phyloP scores from a whole-genome alignment of 441 rosid genomes.

The Eutrema salsugineum region DNA sequence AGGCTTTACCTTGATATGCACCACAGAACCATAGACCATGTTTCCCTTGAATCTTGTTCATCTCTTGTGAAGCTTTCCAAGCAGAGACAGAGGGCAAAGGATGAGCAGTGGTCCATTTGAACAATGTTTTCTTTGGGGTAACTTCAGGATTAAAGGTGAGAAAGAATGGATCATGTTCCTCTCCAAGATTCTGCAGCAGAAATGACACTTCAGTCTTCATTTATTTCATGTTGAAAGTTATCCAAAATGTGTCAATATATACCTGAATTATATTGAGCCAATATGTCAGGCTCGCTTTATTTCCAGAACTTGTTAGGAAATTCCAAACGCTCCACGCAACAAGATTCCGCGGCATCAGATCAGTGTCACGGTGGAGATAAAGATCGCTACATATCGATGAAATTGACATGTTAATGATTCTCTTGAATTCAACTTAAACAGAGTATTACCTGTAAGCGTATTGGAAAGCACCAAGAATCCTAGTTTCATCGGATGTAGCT shows the following conservation, averaged over 20 bases:
- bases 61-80: conserved; percentile 61
- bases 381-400: conserved; percentile 47
- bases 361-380: conserved; percentile 72
- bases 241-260: conserved; percentile 12
- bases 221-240: background rate
- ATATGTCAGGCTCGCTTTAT: conserved; percentile 63
- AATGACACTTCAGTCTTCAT: background rate
- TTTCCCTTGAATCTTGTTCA: conserved; percentile 63
- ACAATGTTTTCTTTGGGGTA: conserved; percentile 48
- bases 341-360: conserved; percentile 61
- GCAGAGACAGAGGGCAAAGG: conserved; percentile 75
- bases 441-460: conserved; percentile 56
- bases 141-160: conserved; percentile 67
- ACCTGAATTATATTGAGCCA: conserved; percentile 92
- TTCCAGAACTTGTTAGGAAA: conserved; percentile 47
- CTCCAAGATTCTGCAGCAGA: conserved; percentile 61
- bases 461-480: conserved; percentile 78
- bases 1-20: conserved; percentile 61
- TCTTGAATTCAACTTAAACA: background rate
- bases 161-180: conserved; percentile 48
- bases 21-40: conserved; percentile 84
- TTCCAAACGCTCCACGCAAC: conserved; percentile 91
- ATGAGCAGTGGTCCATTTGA: conserved; percentile 72
- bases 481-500: conserved; percentile 63
- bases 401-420: background rate